phyloP scores from a whole-genome alignment of 495 filamentous ascomycete genomes.

The Penicillium silybi region DNA sequence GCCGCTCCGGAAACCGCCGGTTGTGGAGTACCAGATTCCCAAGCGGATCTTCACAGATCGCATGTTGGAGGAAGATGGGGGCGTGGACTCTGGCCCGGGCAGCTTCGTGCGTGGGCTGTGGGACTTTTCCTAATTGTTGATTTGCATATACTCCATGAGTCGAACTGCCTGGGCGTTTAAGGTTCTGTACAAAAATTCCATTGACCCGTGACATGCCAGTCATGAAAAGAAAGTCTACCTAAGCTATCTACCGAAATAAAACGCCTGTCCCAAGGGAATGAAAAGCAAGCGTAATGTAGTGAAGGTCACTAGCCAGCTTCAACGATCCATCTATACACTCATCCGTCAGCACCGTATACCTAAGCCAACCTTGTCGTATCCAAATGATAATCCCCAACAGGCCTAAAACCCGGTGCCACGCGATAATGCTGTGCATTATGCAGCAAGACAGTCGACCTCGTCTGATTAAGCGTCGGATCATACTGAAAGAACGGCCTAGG shows the following conservation, averaged over 20 bases:
- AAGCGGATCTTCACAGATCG: conserved; percentile 71
- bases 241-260: not conserved
- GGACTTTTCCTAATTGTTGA: conserved; percentile 30
- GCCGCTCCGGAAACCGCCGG: conserved; percentile 77
- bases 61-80: conserved; percentile 41
- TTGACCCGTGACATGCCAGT: not conserved
- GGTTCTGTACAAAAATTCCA: not conserved
- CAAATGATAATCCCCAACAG: not conserved
- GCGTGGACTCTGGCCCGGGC: conserved; percentile 37
- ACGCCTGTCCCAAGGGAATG: not conserved
- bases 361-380: not conserved
- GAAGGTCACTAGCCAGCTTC: not conserved
- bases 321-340: not conserved
- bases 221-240: not conserved
- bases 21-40: conserved; percentile 90
- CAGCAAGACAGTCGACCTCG: not conserved
- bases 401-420: not conserved
- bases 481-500: not conserved
- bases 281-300: not conserved
- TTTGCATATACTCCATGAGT: not conserved
- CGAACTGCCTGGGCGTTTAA: not conserved
- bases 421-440: not conserved
- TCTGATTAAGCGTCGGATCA: not conserved
- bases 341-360: not conserved
- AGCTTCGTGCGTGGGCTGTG: conserved; percentile 37